These are phyloP conservation scores for Leishmania aethiopica DNA, from an alignment of 208 protist species.

Conservation along the genomic window DNA sequence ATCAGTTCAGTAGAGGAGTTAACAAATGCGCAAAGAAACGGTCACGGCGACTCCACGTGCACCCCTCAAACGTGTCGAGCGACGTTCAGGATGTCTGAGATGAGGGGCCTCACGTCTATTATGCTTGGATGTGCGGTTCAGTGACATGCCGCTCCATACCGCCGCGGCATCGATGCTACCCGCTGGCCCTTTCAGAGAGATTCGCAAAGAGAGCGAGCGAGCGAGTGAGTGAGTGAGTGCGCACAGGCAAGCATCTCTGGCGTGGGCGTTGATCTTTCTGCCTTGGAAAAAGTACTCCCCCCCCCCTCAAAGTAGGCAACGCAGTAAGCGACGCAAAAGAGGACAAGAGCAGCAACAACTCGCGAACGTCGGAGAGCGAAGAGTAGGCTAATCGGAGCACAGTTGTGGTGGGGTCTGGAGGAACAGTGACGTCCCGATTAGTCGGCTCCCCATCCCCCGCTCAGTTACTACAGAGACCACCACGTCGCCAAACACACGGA, in stretches of 20 bases:
- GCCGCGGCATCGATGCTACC: background rate
- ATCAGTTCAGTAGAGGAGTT: background rate
- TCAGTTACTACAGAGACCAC: background rate
- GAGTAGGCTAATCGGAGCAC: background rate
- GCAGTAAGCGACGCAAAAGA: background rate
- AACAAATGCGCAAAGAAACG: background rate
- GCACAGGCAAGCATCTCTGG: background rate
- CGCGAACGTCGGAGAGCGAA: background rate
- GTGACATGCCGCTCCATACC: background rate
- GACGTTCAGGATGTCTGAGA: background rate
- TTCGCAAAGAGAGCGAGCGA: background rate
- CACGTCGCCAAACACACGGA: background rate
- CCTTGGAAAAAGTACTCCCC: background rate
- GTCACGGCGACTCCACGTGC: background rate
- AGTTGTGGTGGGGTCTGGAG: background rate
- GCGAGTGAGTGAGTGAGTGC: background rate
- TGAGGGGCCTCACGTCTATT: background rate
- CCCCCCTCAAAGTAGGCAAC: background rate
- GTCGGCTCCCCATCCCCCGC: background rate
- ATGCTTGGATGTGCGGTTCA: background rate
- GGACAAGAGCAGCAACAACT: background rate
- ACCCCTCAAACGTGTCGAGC: background rate
- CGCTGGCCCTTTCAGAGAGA: background rate
- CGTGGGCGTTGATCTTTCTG: background rate
- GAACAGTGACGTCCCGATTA: background rate